These are phyloP conservation scores for Aureobasidium sp. DNA, from an alignment of 2,329 filamentous ascomycete species.

Conservation along the genomic window DNA sequence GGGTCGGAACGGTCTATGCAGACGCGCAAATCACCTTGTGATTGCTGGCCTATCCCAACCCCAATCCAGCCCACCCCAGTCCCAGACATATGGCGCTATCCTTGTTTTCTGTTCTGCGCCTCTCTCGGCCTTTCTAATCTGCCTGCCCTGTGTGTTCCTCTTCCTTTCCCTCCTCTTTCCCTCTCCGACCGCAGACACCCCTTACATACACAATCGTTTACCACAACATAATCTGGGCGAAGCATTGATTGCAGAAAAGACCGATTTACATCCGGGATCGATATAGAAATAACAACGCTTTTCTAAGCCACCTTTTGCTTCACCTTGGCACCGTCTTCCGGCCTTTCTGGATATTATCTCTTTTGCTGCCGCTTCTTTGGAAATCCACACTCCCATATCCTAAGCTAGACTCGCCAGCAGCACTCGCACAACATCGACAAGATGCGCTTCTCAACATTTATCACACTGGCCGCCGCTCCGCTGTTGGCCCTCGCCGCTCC, in stretches of 20 bases:
- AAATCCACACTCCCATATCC: background rate
- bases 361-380: background rate
- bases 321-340: slow-evolving; percentile 9
- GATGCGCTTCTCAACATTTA: slow-evolving; percentile 6
- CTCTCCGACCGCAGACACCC: background rate
- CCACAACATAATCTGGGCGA: background rate
- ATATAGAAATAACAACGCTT: slow-evolving; percentile 9
- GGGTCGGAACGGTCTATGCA: background rate
- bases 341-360: background rate
- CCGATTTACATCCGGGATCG: background rate
- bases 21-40: background rate
- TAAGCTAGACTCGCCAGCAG: background rate
- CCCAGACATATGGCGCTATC: slow-evolving; percentile 6
- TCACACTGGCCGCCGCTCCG: background rate
- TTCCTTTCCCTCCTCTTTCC: background rate
- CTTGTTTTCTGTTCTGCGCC: slow-evolving; percentile 1
- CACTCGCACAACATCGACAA: background rate
- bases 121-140: background rate
- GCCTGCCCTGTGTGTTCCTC: background rate
- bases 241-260: background rate
- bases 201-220: background rate
- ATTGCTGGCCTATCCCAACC: slow-evolving; percentile 3
- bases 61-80: slow-evolving; percentile 3
- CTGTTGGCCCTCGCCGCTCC: slow-evolving; percentile 1
- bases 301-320: background rate